Evolutionary conservation across 2,329 filamentous ascomycete genomes (phyloP), one percentile per base, ranked within the genome.

Genomic region (Coniochaeta prunicola): DNA sequence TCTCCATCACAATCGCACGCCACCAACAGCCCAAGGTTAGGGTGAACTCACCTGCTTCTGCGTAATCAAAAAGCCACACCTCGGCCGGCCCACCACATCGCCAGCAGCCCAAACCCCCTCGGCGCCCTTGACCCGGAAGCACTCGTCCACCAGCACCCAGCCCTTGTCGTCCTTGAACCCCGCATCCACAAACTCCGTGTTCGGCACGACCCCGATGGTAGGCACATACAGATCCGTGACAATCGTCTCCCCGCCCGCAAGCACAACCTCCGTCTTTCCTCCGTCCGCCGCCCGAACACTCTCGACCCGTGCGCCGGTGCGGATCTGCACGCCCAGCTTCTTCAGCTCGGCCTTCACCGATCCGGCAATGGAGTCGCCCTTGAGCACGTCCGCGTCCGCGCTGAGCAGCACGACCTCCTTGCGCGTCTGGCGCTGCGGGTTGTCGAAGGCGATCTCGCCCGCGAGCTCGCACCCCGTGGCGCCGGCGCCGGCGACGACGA

Each of bases 401-500:
- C 72, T 73, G 5, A 84, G 70, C 30, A 85, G 74, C 4, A 81
- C 61, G 34, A 85, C 73, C 60, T 77, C 73, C 63, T 81, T 81
- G 26, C 74, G 70, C 62, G 75, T 76, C 57, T 56, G 61, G 58
- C 64, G 62, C 4, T 21, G n/a, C 6, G 53, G 30, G 21, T 55
- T 55, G 63, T 77, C 78, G 68, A 73, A 78, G 54, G 73, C 76
- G 28, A 86, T 74, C 73, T 86, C 83, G 42, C 76, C 81, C 2
- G 80, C 78, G 4, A 76, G 68, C 70, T 86, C 83, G 58, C 82
- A 74, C 58, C 83, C 83, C 1, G 83, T 85, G 53, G 77, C 64
- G 40, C 83, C 83, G 1, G 76, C 82, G 56, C 83, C 83, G 3
- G 75, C 82, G n/a, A 86, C 71, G 59, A 84, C 75, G 64, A 85